Evolutionary conservation across 2,329 filamentous ascomycete genomes (phyloP), one percentile per base, ranked within the genome.

Genomic region (Pestalotiopsis sp.): DNA sequence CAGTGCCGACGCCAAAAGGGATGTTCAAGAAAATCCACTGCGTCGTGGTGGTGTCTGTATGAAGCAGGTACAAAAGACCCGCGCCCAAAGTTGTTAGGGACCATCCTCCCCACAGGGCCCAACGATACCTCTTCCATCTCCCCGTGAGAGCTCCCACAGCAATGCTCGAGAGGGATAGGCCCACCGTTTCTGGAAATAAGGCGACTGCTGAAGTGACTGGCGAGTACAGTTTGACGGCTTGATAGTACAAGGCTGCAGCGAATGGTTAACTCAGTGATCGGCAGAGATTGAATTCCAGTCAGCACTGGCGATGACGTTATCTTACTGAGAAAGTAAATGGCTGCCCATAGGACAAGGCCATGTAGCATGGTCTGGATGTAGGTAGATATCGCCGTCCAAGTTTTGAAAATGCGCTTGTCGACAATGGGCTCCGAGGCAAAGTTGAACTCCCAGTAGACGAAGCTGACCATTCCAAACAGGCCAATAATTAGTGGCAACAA

Each of bases 21-120:
- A 92, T 75, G 73, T 88, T 90, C 59, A 92, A 79, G 73, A 90
- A 87, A 66, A 92, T 80, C 86, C 90, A 91, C 23, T 80, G 79
- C 0, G 81, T 78, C 2, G 87, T 83, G 1, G 82, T 82, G 2
- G 89, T 90, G 11, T 84, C 65, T 9, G 78, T 75, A 14, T 73
- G 78, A 38, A 90, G 81, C 25, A 87, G 78, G 52, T 84, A 80
- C 67, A 91, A 79, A 4, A 86, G 75, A 2, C 91, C 91, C 5
- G 86, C 79, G 2, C 90, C 89, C 2, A 90, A 72, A 0, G 87
- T 89, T 1, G 86, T 83, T 2, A 91, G 80, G 20, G 63, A 49
- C 73, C 70, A 75, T n/a, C 74, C 69, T 17, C 57, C 56, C 68
- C 68, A 72, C 60, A 75, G 68, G 3, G 68, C 69, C 58, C 65